A percentile compares a stretch with the other conserved stretches of the same genome.
Evolutionary conservation across 805 yeast species (phyloP).

Genomic region (Nakazawaea peltata): DNA sequence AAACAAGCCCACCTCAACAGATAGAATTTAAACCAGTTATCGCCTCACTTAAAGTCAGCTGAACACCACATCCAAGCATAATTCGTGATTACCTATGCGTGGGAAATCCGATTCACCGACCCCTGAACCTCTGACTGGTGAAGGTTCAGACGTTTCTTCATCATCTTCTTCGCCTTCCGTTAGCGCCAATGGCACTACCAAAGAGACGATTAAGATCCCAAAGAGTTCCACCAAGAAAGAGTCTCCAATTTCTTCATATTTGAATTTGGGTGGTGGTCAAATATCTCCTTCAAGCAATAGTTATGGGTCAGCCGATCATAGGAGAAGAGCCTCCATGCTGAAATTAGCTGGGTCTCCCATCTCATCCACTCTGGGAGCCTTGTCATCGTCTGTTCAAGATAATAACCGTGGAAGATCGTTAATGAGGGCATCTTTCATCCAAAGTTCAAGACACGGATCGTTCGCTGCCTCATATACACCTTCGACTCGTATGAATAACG

Average conservation of each 20-base stretch:
- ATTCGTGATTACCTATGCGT: not conserved
- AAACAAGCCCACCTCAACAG: too few relatives aligned
- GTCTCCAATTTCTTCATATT: conserved; percentile 9
- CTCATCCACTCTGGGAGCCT: conserved; percentile 2
- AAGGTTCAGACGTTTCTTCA: conserved; percentile 8
- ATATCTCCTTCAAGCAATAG: not conserved
- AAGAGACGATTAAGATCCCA: conserved; percentile 5
- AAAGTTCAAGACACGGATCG: conserved; percentile 6
- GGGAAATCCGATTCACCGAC: not conserved
- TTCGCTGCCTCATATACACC: conserved; percentile 11
- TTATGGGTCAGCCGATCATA: conserved; percentile 8
- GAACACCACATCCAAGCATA: not conserved
- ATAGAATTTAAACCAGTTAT: too few relatives aligned
- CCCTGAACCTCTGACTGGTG: conserved; percentile 6
- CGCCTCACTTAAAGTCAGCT: too few relatives aligned
- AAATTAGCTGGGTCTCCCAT: conserved; percentile 22
- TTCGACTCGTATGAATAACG: too few relatives aligned
- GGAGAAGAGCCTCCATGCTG: conserved; percentile 25
- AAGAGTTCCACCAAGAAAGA: conserved; percentile 2
- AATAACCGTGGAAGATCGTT: conserved; percentile 9
- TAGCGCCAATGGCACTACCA: too few relatives aligned
- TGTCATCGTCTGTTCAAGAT: conserved; percentile 12
- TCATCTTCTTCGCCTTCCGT: not conserved
- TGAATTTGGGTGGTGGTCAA: conserved; percentile 5
- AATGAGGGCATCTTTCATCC: conserved; percentile 6